These are phyloP conservation scores for Corylus avellana DNA, from an alignment of 306 rosid genomes.

Conservation along the genomic window DNA sequence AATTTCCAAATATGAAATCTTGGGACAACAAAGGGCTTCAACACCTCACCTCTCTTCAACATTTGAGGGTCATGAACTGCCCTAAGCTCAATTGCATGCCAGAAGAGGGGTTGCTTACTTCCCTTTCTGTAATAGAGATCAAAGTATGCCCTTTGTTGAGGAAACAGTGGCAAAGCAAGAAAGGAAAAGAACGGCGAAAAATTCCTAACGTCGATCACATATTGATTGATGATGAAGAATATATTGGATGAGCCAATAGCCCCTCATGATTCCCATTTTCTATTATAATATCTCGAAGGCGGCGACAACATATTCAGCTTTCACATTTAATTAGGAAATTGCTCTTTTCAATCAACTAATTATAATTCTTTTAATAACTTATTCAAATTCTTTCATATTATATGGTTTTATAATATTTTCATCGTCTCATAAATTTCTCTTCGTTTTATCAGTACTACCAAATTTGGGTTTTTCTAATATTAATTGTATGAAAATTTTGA, in stretches of 20 bases:
- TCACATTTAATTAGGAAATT: too few species aligned
- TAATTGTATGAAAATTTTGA: too few species aligned
- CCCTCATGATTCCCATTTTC: too few species aligned
- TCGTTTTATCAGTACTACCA: too few species aligned
- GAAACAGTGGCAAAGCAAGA: not conserved
- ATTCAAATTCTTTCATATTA: too few species aligned
- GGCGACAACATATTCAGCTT: too few species aligned
- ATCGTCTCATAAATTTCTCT: too few species aligned
- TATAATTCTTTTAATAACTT: too few species aligned
- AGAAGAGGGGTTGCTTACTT: not conserved
- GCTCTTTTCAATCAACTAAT: too few species aligned
- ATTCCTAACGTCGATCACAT: not conserved
- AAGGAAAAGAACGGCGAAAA: not conserved
- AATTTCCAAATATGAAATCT: not conserved
- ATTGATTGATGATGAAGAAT: not conserved
- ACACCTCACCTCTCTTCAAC: not conserved
- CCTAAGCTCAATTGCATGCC: slow-evolving; percentile 18
- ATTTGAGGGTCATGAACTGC: rapidly evolving
- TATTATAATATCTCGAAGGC: too few species aligned
- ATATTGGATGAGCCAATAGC: not conserved
- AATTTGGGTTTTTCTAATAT: too few species aligned
- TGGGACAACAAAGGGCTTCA: not conserved
- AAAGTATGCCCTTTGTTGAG: not conserved
- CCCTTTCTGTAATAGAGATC: not conserved
- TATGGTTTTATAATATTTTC: too few species aligned